These are phyloP conservation scores for Conringia planisiliqua DNA, from an alignment of 345 rosid genomes.

Conservation along the genomic window DNA sequence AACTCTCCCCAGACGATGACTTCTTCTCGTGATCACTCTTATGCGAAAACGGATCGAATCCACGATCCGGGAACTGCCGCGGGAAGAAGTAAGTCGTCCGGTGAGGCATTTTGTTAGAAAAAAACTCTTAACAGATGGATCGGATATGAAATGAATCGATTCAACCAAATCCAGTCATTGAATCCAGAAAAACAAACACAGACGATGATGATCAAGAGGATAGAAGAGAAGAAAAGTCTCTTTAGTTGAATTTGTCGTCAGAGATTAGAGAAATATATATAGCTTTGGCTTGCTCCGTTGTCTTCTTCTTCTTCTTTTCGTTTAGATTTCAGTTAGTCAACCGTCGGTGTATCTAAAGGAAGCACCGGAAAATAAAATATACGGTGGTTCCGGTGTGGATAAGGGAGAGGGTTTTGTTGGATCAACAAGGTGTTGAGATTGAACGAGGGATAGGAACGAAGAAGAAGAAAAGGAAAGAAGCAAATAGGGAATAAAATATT, in stretches of 20 bases:
- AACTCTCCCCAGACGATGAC: conserved; percentile 3
- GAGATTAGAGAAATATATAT: background rate
- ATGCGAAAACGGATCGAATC: conserved; percentile 47
- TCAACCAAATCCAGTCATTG: conserved; percentile 20
- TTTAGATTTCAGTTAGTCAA: background rate
- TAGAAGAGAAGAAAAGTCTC: background rate
- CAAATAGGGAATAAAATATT: conserved; percentile 10
- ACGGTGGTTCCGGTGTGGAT: background rate
- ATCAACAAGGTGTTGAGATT: conserved; percentile 9
- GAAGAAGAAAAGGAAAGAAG: background rate
- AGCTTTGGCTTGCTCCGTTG: background rate
- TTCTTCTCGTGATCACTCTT: conserved; percentile 60
- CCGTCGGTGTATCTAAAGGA: background rate
- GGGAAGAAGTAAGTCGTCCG: conserved; percentile 96
- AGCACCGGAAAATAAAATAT: background rate
- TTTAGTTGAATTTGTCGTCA: background rate
- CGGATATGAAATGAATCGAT: background rate
- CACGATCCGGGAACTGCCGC: conserved; percentile 91
- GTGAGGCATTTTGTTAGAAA: conserved; percentile 76
- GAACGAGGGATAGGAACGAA: background rate
- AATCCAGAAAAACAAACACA: background rate
- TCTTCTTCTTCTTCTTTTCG: background rate
- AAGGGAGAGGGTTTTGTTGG: conserved; percentile 12
- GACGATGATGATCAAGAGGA: background rate
- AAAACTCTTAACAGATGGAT: conserved; percentile 8